Base-by-base conservation (phyloP, 352 stramenopile genomes). In the Pythium chondricola region DNA sequence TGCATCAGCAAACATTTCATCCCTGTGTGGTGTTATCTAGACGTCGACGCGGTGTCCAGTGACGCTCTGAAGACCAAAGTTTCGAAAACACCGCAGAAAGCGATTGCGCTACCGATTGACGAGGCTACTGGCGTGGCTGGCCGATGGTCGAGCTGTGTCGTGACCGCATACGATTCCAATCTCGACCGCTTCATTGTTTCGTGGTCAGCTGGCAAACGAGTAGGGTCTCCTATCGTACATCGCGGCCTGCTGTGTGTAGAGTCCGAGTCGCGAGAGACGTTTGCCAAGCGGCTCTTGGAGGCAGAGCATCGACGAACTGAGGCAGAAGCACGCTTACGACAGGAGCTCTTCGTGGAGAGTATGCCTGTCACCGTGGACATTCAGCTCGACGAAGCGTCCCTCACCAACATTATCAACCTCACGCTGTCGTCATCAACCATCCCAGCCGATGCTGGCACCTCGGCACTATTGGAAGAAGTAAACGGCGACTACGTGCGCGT, bases 401-500 rank as follows among this genome's bases (percentile, higher is more conserved):
- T 92, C 47, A 71, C 56, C 46, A 83, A 77, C 43, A 94, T 94
- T 30, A 55, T 94, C 26, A 71, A 75, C 8, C 62, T 85, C 14
- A 74, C 79, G 4, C 54, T 91, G 10, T 85, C 71, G 6, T 83
- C 76, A 2, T 62, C 69, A 13, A 70, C 60, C 11, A 68, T 89
- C 1, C 60, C 69, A 6, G 55, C 63, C 13, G 74, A 85, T 20
- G 58, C 71, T 9, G 60, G 63, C 9, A 91, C 82, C 1, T 88
- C 78, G 18, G 24, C 47, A 9, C 49, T 97, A 0, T 49, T 97
- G 2, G 71, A 95, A 46, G 88, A 98, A 67, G 85, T 96, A 25
- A 95, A 94, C 56, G 59, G 72, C 4, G 83, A 95, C 51, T 97
- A 97, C 63, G 89, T 94, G 67, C 73, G 88, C 26, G 86, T 87